Conservation (phyloP, 2,329 filamentous ascomycete genomes). For the Fusarium oligoseptatum region DNA sequence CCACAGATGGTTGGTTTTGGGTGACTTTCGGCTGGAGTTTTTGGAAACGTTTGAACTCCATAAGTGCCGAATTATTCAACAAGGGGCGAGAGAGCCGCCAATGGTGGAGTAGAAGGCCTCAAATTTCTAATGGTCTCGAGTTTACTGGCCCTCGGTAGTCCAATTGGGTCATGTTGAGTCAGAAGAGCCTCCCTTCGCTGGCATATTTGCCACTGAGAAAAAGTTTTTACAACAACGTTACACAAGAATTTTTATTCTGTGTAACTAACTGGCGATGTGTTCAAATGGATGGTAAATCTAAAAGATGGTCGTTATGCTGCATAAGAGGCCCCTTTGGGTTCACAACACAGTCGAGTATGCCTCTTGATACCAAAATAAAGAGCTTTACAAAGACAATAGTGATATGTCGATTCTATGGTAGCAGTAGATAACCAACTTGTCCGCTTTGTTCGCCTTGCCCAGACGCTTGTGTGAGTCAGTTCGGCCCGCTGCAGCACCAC, state of each 20-base stretch:
- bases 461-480: neutral
- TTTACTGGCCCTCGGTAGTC: constrained; percentile 20
- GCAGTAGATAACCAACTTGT: neutral
- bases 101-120: constrained; percentile 36
- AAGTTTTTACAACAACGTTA: neutral
- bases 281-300: neutral
- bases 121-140: constrained; percentile 16
- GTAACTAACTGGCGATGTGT: neutral
- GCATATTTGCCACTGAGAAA: neutral
- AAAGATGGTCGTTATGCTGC: neutral
- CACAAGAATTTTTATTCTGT: neutral
- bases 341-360: neutral
- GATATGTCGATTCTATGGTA: neutral
- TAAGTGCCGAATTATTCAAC: constrained; percentile 10
- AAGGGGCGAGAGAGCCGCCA: constrained; percentile 3
- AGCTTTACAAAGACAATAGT: neutral
- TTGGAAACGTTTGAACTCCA: neutral
- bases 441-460: neutral
- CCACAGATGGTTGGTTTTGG: constrained; percentile 12
- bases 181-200: constrained; percentile 3
- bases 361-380: neutral
- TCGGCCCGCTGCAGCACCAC: neutral
- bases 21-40: constrained; percentile 26
- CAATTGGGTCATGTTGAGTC: constrained; percentile 19
- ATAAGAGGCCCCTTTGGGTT: neutral